Evolutionary conservation across 1,284 basidiomycete species (phyloP), one percentile per base, ranked within the genome.

Genomic region (Pterulicium gracile): DNA sequence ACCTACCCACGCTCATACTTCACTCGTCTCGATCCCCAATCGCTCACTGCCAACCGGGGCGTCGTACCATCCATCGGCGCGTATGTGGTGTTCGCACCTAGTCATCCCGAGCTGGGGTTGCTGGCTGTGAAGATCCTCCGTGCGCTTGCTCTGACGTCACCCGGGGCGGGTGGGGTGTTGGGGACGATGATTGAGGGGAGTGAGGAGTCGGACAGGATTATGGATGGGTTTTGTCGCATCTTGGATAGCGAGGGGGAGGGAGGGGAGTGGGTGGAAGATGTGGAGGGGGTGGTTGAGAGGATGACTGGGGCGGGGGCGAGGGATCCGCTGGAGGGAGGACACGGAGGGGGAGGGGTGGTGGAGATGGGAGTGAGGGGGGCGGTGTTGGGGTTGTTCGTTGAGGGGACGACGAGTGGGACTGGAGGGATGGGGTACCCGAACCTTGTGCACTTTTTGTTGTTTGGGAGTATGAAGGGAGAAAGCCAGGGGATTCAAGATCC

Each of bases 391-490:
- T 69, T 98, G 7, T 70, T 99, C 49, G 77, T 92, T 36, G 78
- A 79, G 46, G 88, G 87, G 51, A 94, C 93, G 0, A 65, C 75
- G n/a, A 60, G 64, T 0, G 72, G 71, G 40, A 64, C 74, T 7
- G n/a, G n/a, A n/a, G 27, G 27, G n/a, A 32, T 10, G n/a, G 63
- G 80, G 0, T 88, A 82, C 49, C 91, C 94, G 13, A 97, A 95
- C 56, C 60, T 97, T 24, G 87, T 88, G 0, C 92, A 98, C 65
- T 88, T 92, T 61, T 67, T 98, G 5, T 74, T 98, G 3, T 89
- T 94, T 58, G 88, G 83, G 1, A 63, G 71, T 2, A 63, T 66
- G 10, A 39, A 67, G 68, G n/a, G 27, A 63, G 63, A 40, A 69
- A 77, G 42, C 70, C 73, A 51, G 75, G 7, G 73, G 50, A 80